These are phyloP conservation scores for Pisolithus microcarpus DNA, from an alignment of 768 basidiomycete genomes.

Conservation along the genomic window DNA sequence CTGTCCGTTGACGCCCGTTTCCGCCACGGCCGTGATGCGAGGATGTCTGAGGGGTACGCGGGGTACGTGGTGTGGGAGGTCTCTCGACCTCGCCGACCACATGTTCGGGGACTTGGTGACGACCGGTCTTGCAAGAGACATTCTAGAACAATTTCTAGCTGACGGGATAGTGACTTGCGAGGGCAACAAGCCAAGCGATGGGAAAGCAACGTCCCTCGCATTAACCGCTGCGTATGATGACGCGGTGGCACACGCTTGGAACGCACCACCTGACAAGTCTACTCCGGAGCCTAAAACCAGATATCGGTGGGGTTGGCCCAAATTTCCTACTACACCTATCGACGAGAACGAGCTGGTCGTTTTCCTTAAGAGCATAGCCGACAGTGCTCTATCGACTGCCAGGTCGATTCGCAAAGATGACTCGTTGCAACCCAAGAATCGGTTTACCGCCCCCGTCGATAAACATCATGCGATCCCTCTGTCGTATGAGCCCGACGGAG, in stretches of 20 bases:
- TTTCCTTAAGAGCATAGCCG: slow-evolving; percentile 3
- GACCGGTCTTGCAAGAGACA: slow-evolving; percentile 1
- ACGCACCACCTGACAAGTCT: background rate
- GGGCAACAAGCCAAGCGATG: background rate
- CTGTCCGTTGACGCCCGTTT: background rate
- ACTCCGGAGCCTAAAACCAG: background rate
- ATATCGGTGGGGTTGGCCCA: slow-evolving; percentile 1
- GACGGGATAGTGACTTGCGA: background rate
- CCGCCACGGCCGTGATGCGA: background rate
- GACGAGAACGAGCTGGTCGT: slow-evolving; percentile 1
- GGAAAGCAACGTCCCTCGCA: background rate
- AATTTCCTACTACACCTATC: background rate
- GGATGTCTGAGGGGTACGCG: background rate
- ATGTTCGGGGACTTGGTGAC: slow-evolving; percentile 6
- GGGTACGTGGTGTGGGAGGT: background rate
- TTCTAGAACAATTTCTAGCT: background rate
- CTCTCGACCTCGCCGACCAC: slow-evolving; percentile 12
- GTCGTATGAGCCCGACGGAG: background rate
- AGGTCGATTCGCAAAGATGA: background rate
- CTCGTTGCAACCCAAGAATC: background rate
- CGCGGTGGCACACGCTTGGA: background rate
- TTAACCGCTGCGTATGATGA: slow-evolving; percentile 1
- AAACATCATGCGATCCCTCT: background rate
- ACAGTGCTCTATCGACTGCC: background rate
- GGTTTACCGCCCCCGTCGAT: slow-evolving; percentile 2